Evolutionary conservation across 1,139 yeast species (phyloP).

Genomic region (Blastobotrys illinoisensis): DNA sequence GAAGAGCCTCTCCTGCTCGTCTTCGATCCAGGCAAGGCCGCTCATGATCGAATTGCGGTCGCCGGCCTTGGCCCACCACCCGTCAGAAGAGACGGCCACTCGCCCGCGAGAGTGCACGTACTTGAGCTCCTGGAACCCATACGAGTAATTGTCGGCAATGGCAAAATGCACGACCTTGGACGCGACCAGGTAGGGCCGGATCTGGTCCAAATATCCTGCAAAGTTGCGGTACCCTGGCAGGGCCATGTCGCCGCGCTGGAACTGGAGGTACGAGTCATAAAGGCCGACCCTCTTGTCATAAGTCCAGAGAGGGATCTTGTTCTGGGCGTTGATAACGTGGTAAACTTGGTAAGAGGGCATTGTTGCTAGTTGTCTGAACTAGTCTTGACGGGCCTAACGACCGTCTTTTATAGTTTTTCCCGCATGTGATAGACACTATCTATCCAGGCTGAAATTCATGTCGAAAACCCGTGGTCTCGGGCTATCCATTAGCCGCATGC

Average conservation of each 20-base stretch:
- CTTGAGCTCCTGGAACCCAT: constrained; percentile 10
- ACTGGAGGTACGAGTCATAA: constrained; percentile 8
- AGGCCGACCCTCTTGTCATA: constrained; percentile 1
- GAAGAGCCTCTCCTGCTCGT: neutral
- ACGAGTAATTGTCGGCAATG: constrained; percentile 8
- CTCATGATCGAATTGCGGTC: constrained; percentile 2
- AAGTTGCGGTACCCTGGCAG: constrained; percentile 10
- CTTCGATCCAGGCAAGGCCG: constrained; percentile 4
- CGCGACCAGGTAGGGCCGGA: constrained; percentile 1
- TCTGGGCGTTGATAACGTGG: constrained; percentile 4
- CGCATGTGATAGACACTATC: neutral
- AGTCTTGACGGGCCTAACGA: too few relatives aligned
- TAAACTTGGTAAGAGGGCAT: constrained; percentile 2
- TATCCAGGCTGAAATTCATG: neutral
- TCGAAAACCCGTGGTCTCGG: neutral
- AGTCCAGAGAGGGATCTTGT: constrained; percentile 3
- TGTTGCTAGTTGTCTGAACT: too few relatives aligned
- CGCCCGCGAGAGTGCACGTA: neutral
- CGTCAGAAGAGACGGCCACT: constrained; percentile 4
- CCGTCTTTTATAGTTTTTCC: neutral
- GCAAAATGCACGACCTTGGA: constrained; percentile 7
- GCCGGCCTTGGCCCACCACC: constrained; percentile 4
- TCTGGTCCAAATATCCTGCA: constrained; percentile 7
- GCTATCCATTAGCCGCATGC: neutral
- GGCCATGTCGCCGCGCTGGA: constrained; percentile 1